phyloP scores from a whole-genome alignment of 345 rosid species.

The Zanthoxylum bungeanum region DNA sequence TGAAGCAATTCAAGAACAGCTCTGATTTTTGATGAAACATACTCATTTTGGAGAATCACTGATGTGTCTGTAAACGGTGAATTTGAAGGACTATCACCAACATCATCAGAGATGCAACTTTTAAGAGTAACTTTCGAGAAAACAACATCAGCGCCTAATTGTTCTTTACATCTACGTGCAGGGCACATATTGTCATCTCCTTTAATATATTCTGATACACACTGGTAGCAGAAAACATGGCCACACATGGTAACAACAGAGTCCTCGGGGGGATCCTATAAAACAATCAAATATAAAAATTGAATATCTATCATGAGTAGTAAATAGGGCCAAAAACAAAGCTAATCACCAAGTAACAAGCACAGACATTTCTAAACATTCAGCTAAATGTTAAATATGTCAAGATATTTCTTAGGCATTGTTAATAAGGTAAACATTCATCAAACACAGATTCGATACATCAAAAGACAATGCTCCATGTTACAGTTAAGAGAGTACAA shows the following conservation, averaged over 20 bases:
- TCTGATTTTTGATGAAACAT: slow-evolving; percentile 71
- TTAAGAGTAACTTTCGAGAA: slow-evolving; percentile 74
- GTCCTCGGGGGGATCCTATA: slow-evolving; percentile 93
- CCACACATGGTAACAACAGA: slow-evolving; percentile 84
- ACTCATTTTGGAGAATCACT: slow-evolving; percentile 45
- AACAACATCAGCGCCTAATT: slow-evolving; percentile 65
- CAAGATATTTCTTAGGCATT: not conserved
- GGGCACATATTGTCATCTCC: slow-evolving; percentile 90
- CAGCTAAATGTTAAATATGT: not conserved
- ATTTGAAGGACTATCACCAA: slow-evolving; percentile 32
- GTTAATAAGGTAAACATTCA: not conserved
- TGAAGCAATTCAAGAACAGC: slow-evolving; percentile 66
- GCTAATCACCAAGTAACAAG: not conserved
- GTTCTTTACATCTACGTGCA: slow-evolving; percentile 59
- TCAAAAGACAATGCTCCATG: not conserved
- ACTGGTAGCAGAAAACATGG: slow-evolving; percentile 88
- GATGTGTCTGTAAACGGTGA: slow-evolving; percentile 37
- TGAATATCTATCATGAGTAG: not conserved
- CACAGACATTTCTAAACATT: not conserved
- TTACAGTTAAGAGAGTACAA: not conserved
- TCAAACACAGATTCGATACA: not conserved
- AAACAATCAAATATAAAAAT: slow-evolving; percentile 20
- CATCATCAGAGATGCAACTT: slow-evolving; percentile 43
- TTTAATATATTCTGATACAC: slow-evolving; percentile 69
- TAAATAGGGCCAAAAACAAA: not conserved